Base-by-base conservation (phyloP, 306 rosid species). In the Begonia fuchsioides region DNA sequence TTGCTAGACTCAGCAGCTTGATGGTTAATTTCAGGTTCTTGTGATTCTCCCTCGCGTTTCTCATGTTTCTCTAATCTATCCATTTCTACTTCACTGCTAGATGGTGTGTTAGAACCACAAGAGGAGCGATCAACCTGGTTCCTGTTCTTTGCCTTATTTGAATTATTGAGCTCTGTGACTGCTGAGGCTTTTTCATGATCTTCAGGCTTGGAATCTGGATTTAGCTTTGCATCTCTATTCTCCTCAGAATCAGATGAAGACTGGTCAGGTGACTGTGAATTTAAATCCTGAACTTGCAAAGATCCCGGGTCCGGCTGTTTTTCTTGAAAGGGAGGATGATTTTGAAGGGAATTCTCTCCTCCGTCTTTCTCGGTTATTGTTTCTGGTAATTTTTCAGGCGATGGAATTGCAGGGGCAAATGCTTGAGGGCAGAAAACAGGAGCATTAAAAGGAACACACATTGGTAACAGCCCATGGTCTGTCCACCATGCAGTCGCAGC, bases 401-500 rank as follows among this genome's bases (percentile, higher is more conserved):
- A 61, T 47, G 75, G 66, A 64, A 58, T 62, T 32, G 58, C 74
- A 47, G 70, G 55, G 35, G 69, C 48, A 52, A 86, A 65, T 62
- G 75, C 66, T 15, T 80, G 45, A 59, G 67, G 55, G 49, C 74
- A 70, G 51, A 74, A 50, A 71, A 84, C 72, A 61, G 70, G 64
- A 64, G 82, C 59, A 63, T 65, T 86, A 57, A 77, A 76, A 53
- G 97, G 93, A 60, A 93, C 59, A 53, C 97, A 84, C 51, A 84
- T 14, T 26, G 97, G 97, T 65, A 81, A 72, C 70, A 81, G 57
- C 53, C 97, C 97, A 58, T 90, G 97, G 59, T 95, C 78, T 38
- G 92, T 69, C 97, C 97, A 90, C 97, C 97, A 90, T 58, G 97
- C 94, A 59, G 87, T 76, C 61, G 97, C 97, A 55, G 97, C 97